Evolutionary conservation across 129 eudicot species (phyloP).

Genomic region (Artemisia tridentata): DNA sequence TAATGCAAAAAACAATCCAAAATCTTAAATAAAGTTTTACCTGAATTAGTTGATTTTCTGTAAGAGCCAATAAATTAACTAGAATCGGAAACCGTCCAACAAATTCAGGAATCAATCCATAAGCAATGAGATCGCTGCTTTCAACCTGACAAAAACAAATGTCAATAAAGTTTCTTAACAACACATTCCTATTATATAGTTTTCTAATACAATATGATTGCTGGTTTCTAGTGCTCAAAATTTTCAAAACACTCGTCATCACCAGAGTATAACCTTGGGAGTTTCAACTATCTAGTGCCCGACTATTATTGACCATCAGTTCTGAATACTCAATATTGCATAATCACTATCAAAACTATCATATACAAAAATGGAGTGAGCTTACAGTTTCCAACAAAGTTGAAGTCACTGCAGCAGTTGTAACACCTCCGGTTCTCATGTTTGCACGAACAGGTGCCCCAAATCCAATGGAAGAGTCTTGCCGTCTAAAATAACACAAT

Average conservation of each 20-base stretch:
- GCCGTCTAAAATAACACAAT: constrained; percentile 45
- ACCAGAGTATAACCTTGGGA: not conserved
- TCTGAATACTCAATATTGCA: not conserved
- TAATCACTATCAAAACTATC: not conserved
- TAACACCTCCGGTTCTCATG: constrained; percentile 66
- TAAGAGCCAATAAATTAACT: constrained; percentile 74
- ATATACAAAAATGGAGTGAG: not conserved
- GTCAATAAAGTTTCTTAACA: not conserved
- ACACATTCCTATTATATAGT: not conserved
- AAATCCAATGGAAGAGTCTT: constrained; percentile 86
- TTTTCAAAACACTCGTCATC: not conserved
- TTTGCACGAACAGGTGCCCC: constrained; percentile 90
- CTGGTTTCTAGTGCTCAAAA: not conserved
- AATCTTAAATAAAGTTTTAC: constrained; percentile 24
- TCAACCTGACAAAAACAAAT: constrained; percentile 54
- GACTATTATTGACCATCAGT: not conserved
- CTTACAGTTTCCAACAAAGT: constrained; percentile 73
- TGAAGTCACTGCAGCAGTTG: constrained; percentile 59
- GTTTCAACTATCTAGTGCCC: not conserved
- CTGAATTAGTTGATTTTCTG: constrained; percentile 84
- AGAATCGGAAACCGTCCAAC: constrained; percentile 85
- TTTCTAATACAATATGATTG: not conserved
- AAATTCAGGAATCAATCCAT: constrained; percentile 83
- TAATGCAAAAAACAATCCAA: not conserved
- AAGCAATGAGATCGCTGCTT: constrained; percentile 77